Base-by-base conservation (phyloP, 352 stramenopile genomes). In the Proteromonas lacertae region DNA sequence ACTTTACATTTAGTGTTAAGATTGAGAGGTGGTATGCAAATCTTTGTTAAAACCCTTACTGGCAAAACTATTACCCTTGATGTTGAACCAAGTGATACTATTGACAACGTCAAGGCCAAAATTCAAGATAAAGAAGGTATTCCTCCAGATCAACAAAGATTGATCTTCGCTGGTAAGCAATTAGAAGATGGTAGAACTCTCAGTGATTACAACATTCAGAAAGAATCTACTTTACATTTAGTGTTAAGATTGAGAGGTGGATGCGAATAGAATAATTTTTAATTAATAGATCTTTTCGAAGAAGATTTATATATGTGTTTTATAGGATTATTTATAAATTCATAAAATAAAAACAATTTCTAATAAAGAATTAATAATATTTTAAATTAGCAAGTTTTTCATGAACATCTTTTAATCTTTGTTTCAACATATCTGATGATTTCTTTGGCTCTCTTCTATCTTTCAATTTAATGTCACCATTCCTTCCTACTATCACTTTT, bases 121-220 rank as follows among this genome's bases (percentile, higher is more conserved):
- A 97, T 98, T 52, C 87, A 99, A 65, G 86, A 99, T 62, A 96
- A 96, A 72, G 88, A 99, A 62, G 88, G 86, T 50, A 97, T 97
- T 47, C 86, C 86, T 34, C 81, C 86, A 52, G 84, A 96, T 79
- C 86, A 96, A 63, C 82, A 97, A 66, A 75, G 87, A 60, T 60
- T 98, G 45, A 96, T 99, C 58, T 97, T 97, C 56, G 83, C 84
- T 40, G 87, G 84, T 59, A 97, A 97, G 76, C 86, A 99, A 65
- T 70, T 99, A 4, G 76, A 90, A 56, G 76, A 90, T 47, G 69
- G 69, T 46, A 65, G 74, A 48, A 90, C 72, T 23, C 57, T 87
- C 14, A 32, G 22, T 10, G 34, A 40, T 32, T 32, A 40, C 34
- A 32, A 32, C 23, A 32, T 40, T n/a, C 34, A 32, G 14, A 40